These are phyloP conservation scores for Cordyceps pruinosa DNA, from an alignment of 2,329 filamentous ascomycete species.

Conservation along the genomic window DNA sequence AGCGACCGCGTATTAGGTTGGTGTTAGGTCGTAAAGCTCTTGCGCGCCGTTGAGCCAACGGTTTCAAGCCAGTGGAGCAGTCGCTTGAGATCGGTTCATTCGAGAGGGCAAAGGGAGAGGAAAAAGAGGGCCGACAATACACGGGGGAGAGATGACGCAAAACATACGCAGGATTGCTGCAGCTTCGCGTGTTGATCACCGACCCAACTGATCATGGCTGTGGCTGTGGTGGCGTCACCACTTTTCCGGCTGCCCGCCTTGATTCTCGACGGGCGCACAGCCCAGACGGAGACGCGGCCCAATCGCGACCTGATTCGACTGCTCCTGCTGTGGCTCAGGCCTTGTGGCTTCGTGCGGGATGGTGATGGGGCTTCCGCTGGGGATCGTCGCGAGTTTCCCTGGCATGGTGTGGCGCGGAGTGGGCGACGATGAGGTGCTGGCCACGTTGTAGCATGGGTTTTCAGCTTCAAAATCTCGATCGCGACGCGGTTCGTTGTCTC, in stretches of 20 bases:
- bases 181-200: not conserved
- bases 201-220: constrained; percentile 1
- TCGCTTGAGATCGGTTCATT: too few relatives aligned
- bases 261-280: not conserved
- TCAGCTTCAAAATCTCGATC: constrained; percentile 9
- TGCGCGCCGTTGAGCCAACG: not conserved
- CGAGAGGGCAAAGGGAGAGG: not conserved
- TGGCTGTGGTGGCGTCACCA: constrained; percentile 24
- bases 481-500: not conserved
- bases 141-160: constrained; percentile 12
- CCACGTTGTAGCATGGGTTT: constrained; percentile 6
- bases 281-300: not conserved
- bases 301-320: not conserved
- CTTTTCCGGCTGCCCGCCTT: not conserved
- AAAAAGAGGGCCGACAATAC: not conserved
- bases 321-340: not conserved
- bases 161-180: constrained; percentile 5
- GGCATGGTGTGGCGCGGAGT: not conserved
- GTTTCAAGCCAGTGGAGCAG: constrained; percentile 7
- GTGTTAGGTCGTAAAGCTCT: not conserved
- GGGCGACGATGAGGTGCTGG: not conserved
- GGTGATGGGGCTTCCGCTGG: not conserved
- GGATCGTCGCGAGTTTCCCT: constrained; percentile 7
- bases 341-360: not conserved
- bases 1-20: not conserved